Percentiles rank a stretch among this genome's conserved stretches.
Evolutionary conservation across 2,329 filamentous ascomycete species (phyloP).

Genomic region (Hypomyces rosellus): DNA sequence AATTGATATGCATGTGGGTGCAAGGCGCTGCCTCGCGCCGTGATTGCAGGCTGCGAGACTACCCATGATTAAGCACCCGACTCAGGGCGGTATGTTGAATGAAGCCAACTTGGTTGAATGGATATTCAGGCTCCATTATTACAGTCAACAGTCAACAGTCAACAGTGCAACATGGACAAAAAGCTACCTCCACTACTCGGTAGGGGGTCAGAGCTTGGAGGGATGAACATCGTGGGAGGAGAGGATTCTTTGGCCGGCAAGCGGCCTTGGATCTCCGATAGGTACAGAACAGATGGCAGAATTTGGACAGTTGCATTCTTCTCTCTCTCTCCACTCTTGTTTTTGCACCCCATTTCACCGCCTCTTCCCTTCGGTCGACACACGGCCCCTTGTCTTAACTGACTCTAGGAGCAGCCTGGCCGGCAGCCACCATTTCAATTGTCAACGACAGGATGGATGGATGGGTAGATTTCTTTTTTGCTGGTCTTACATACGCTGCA

Average conservation of each 20-base stretch:
- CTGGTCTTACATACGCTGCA: too few relatives aligned
- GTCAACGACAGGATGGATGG: background rate
- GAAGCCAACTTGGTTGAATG: background rate
- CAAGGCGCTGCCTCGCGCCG: background rate
- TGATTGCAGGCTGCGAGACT: constrained; percentile 6
- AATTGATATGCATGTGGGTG: constrained; percentile 8
- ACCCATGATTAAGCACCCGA: background rate
- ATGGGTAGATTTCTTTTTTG: too few relatives aligned
- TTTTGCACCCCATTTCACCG: constrained; percentile 7
- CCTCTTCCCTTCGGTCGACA: constrained; percentile 3
- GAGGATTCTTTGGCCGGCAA: too few relatives aligned
- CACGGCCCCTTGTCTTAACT: background rate
- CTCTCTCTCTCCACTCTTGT: too few relatives aligned
- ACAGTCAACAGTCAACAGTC: too few relatives aligned
- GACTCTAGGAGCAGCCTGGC: constrained; percentile 1
- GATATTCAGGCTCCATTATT: background rate
- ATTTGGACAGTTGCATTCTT: too few relatives aligned
- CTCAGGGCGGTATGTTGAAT: background rate
- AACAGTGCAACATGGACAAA: too few relatives aligned
- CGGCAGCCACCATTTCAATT: constrained; percentile 3
- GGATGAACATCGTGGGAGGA: too few relatives aligned
- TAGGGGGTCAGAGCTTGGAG: too few relatives aligned
- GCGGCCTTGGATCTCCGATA: too few relatives aligned
- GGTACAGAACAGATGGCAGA: too few relatives aligned
- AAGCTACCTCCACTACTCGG: too few relatives aligned